Conservation (phyloP, 495 filamentous ascomycete genomes). For the Neurospora intermedia region DNA sequence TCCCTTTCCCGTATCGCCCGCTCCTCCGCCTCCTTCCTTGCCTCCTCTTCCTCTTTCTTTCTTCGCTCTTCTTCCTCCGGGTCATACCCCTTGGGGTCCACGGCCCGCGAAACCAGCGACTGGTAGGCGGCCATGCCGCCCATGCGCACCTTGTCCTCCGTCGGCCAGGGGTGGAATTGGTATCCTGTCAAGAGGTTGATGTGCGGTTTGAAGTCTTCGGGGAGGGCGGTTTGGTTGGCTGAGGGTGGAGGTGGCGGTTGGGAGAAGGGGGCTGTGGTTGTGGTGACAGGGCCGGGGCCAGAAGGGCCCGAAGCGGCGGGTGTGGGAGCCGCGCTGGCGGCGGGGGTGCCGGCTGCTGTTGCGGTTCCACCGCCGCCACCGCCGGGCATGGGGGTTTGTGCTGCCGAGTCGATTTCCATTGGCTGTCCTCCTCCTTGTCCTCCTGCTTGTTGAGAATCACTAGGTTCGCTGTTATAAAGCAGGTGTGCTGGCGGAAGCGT, state of each 20-base stretch:
- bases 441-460: background rate
- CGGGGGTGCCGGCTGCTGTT: slow-evolving; percentile 7
- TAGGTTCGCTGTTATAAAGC: background rate
- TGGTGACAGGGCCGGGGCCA: background rate
- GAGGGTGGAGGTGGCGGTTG: background rate
- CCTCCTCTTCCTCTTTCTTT: slow-evolving; percentile 30
- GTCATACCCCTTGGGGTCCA: slow-evolving; percentile 45
- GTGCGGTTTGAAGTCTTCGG: slow-evolving; percentile 29
- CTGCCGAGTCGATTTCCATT: slow-evolving; percentile 1
- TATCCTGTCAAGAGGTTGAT: slow-evolving; percentile 41
- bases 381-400: slow-evolving; percentile 9
- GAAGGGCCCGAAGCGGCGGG: slow-evolving; percentile 2
- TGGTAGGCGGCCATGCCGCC: slow-evolving; percentile 54
- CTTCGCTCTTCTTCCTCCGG: slow-evolving; percentile 37
- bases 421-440: background rate
- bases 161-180: slow-evolving; percentile 59
- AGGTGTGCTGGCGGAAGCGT: slow-evolving; percentile 55
- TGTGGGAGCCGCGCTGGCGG: slow-evolving; percentile 3
- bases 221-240: slow-evolving; percentile 17
- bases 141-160: slow-evolving; percentile 47
- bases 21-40: slow-evolving; percentile 30
- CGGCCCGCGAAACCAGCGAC: slow-evolving; percentile 43
- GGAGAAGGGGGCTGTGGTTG: background rate
- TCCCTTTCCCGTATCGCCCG: slow-evolving; percentile 31
- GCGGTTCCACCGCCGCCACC: slow-evolving; percentile 3